Conservation (phyloP, 108 stramenopile genomes). For the Fistulifera pelliculosa region DNA sequence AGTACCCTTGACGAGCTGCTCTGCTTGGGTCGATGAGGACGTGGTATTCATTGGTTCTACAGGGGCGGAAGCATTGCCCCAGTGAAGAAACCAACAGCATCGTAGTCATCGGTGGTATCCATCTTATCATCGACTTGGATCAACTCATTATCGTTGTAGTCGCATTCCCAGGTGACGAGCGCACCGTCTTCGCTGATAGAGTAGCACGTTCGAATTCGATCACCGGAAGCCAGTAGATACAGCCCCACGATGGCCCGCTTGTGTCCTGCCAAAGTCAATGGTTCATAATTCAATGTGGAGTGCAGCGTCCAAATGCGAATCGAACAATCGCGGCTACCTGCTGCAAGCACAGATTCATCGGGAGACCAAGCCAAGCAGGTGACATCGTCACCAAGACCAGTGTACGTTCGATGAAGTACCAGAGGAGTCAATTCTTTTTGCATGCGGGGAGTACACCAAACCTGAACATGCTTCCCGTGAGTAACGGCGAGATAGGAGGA, state of each 20-base stretch:
- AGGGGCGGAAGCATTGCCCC: conserved; percentile 22
- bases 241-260: conserved; percentile 67
- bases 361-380: conserved; percentile 79
- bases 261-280: conserved; percentile 79
- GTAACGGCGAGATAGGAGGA: conserved; percentile 79
- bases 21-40: neutral
- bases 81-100: conserved; percentile 74
- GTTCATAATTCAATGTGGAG: conserved; percentile 66
- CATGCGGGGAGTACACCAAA: conserved; percentile 79
- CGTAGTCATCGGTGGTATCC: conserved; percentile 45
- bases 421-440: conserved; percentile 90
- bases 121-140: conserved; percentile 23
- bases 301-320: conserved; percentile 86
- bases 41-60: neutral
- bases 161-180: conserved; percentile 82
- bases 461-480: conserved; percentile 84
- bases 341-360: conserved; percentile 80
- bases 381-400: conserved; percentile 83
- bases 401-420: conserved; percentile 83
- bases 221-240: conserved; percentile 51
- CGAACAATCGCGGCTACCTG: conserved; percentile 72
- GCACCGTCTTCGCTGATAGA: conserved; percentile 88
- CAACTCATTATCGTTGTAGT: conserved; percentile 19
- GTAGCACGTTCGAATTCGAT: conserved; percentile 50
- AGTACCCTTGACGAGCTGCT: conserved; percentile 38